These are phyloP conservation scores for Calonectria crousiana DNA, from an alignment of 2,329 filamentous ascomycete genomes.

Conservation along the genomic window DNA sequence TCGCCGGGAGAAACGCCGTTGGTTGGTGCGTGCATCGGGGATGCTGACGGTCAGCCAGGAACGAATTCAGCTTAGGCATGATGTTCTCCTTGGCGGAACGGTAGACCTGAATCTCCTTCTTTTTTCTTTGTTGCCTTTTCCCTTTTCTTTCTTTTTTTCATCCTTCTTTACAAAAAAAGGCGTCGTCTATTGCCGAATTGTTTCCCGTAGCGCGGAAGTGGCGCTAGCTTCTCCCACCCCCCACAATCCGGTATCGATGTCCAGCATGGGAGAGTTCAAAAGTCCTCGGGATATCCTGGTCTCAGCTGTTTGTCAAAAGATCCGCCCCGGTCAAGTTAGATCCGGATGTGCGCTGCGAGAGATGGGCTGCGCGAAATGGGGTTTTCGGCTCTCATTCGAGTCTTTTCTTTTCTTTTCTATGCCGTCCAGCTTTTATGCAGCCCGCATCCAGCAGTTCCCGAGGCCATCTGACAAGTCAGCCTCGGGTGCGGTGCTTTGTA, in stretches of 20 bases:
- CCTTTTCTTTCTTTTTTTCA: background rate
- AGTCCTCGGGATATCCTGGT: slow-evolving; percentile 6
- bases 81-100: background rate
- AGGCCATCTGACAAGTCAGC: background rate
- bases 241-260: background rate
- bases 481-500: background rate
- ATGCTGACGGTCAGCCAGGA: slow-evolving; percentile 3
- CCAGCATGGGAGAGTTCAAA: background rate
- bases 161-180: background rate
- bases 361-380: background rate
- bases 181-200: slow-evolving; percentile 2
- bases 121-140: background rate
- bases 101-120: slow-evolving; percentile 4
- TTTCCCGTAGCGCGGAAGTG: slow-evolving; percentile 1
- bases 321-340: background rate
- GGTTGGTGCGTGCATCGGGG: slow-evolving; percentile 1
- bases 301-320: background rate
- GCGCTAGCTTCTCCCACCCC: background rate
- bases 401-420: background rate
- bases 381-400: background rate
- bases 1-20: background rate
- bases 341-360: background rate
- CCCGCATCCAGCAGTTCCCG: background rate
- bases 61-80: background rate
- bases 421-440: background rate